Evolutionary conservation across 2,329 filamentous ascomycete species (phyloP), one percentile per base, ranked within the genome.

Genomic region (Cordyceps javanica): DNA sequence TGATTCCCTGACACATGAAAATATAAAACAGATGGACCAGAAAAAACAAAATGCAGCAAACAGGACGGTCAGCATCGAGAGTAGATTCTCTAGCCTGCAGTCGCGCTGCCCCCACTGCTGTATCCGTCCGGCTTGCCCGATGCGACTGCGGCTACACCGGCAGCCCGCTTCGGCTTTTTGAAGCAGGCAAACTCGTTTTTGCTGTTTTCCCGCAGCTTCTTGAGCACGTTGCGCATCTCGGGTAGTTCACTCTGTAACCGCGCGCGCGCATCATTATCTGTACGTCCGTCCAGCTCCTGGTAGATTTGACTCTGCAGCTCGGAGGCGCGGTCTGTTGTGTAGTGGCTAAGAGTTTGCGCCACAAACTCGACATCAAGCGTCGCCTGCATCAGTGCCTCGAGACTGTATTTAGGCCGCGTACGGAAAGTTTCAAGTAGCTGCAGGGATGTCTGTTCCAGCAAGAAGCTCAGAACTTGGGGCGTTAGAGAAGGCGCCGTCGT

Each of bases 361-460:
- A 97, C 87, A 68, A 99, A 97, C 72, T 99, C 94, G 1, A 97
- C 92, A 68, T 99, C 94, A 1, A 99, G 83, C 0, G 94, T 99
- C 1, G 95, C 95, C 73, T 99, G 95, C 87, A 97, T 96, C 52
- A 99, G 82, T 7, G 89, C 87, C 5, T 88, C 79, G 0, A 99
- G 84, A 1, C 85, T 82, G 73, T 94, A 97, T 21, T 77, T 78
- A 5, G 78, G 71, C 7, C 87, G 85, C 36, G 70, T 82, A 78
- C 75, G 77, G 78, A 97, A 96, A 0, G 90, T 87, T 28, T 87
- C 82, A 16, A 97, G 85, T n/a, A 97, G 85, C 60, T 91, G 86
- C 6, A 82, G 76, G 11, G 88, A 93, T 11, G 89, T 82, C 67
- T 91, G 85, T 69, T 96, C 91, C 39, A 97, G 85, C 32, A 97